A percentile compares a stretch with the other conserved stretches of the same genome.
Evolutionary conservation across 2,329 filamentous ascomycete species (phyloP).

Genomic region (Thermomyces lanuginosus): DNA sequence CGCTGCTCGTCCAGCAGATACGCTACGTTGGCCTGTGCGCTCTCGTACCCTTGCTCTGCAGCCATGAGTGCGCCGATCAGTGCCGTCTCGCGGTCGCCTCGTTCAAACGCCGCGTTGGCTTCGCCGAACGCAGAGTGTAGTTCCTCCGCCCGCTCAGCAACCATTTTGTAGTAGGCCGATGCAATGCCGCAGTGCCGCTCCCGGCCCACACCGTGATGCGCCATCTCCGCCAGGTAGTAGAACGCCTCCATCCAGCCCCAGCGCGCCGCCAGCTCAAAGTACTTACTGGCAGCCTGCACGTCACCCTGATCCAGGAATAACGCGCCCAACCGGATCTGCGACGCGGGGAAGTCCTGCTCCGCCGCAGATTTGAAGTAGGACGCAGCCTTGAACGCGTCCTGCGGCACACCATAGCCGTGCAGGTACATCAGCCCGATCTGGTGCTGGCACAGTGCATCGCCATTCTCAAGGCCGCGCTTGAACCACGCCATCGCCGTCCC

Average conservation of each 20-base stretch:
- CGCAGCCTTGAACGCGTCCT: conserved; percentile 55
- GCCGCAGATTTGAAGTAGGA: conserved; percentile 63
- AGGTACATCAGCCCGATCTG: conserved; percentile 71
- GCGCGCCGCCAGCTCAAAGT: conserved; percentile 72
- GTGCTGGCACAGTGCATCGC: conserved; percentile 72
- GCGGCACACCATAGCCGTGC: conserved; percentile 54
- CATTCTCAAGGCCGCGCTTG: conserved; percentile 55
- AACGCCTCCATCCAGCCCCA: conserved; percentile 76
- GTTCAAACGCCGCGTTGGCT: conserved; percentile 66
- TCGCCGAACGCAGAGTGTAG: conserved; percentile 65
- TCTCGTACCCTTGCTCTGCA: conserved; percentile 83
- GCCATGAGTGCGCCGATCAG: conserved; percentile 71
- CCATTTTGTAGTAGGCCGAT: conserved; percentile 65
- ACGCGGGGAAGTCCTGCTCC: conserved; percentile 62
- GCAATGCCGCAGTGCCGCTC: conserved; percentile 65
- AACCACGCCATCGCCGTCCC: conserved; percentile 69
- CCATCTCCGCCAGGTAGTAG: conserved; percentile 83
- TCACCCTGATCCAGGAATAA: conserved; percentile 83
- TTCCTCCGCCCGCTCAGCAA: conserved; percentile 56
- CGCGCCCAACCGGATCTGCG: conserved; percentile 67
- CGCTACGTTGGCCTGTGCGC: conserved; percentile 76
- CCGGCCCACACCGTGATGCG: conserved; percentile 60
- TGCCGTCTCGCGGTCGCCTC: conserved; percentile 63
- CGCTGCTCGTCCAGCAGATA: conserved; percentile 64
- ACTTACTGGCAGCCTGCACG: conserved; percentile 59